Evolutionary conservation across 805 yeast species (phyloP), one percentile per base, ranked within the genome.

Genomic region (Wickerhamiella sergipiensis): DNA sequence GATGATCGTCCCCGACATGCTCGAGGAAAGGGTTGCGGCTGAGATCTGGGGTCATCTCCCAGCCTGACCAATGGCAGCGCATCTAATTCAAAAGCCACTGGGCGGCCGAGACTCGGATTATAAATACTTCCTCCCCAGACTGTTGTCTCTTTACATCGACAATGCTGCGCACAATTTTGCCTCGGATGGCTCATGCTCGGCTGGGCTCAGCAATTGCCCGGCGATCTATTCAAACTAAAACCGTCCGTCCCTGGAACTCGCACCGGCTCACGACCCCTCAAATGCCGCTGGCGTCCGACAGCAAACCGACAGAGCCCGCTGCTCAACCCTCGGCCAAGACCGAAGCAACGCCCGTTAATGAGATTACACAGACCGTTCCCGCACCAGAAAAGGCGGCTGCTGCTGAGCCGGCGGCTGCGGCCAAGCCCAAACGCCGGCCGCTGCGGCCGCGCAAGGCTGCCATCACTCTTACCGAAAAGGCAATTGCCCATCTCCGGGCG

Each of bases 381-480:
- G 15, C 33, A 12, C 33, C 33, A 7, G 33, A 7, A 29, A 24
- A 24, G 26, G 7, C 46, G 3, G 51, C 63, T 29, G 47, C 60
- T 18, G 23, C 60, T 24, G 23, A 40, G 24, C 6, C 54, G 31
- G 50, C 61, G 43, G 46, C 55, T 9, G 53, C 59, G 21, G 63
- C 66, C 50, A 69, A 67, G 61, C 71, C 72, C 50, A 43, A 38
- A 33, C 66, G 63, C 48, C 71, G 89, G 67, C 75, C 78, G 22
- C 71, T 92, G 52, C 79, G 80, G 62, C 96, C 97, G 5, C 76
- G 95, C 56, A 92, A 86, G 68, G 95, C 97, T 1, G 81, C 90
- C 47, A 86, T 92, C 46, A 77, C 94, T 4, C 72, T 92, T 49
- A 75, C 90, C 0, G 79, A 85, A 2, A 76, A 73, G 48, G 98